phyloP scores from a whole-genome alignment of 2,329 filamentous ascomycete genomes.

The Aspergillus fumigatus region DNA sequence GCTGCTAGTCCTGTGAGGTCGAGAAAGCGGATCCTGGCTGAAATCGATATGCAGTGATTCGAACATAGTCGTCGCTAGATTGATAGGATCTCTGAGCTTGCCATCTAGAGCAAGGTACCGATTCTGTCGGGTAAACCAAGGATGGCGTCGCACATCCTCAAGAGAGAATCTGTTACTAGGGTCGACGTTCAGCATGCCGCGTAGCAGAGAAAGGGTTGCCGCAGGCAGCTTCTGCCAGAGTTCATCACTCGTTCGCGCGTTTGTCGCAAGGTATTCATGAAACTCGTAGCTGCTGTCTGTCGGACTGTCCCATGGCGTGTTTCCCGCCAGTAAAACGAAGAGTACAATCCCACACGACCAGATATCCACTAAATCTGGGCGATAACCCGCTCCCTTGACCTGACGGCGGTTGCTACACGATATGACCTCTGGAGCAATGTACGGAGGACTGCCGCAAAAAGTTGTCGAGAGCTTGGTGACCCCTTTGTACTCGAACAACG shows the following conservation, averaged over 20 bases:
- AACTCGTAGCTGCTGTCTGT: constrained; percentile 84
- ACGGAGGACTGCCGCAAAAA: constrained; percentile 92
- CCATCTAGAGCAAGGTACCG: constrained; percentile 70
- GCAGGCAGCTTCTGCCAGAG: constrained; percentile 76
- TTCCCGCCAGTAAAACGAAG: constrained; percentile 90
- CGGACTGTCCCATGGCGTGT: constrained; percentile 96
- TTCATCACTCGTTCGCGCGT: constrained; percentile 76
- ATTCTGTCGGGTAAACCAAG: constrained; percentile 88
- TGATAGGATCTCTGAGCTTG: constrained; percentile 70
- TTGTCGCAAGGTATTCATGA: constrained; percentile 74
- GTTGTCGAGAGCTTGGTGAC: constrained; percentile 77
- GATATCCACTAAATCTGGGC: constrained; percentile 77
- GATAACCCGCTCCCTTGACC: constrained; percentile 43
- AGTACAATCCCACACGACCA: constrained; percentile 99
- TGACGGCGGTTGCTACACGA: constrained; percentile 49
- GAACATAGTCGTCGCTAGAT: constrained; percentile 91
- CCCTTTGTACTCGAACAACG: constrained; percentile 86
- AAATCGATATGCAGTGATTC: constrained; percentile 88
- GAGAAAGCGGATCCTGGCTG: constrained; percentile 58
- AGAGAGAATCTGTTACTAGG: constrained; percentile 74
- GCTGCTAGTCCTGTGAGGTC: constrained; percentile 33
- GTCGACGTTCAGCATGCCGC: constrained; percentile 89
- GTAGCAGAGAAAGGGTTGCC: constrained; percentile 72
- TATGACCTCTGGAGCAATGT: constrained; percentile 91
- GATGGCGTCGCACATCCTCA: constrained; percentile 79